These are phyloP conservation scores for Stagonosporopsis cucurbitacearum DNA, from an alignment of 2,329 filamentous ascomycete species.

Conservation along the genomic window DNA sequence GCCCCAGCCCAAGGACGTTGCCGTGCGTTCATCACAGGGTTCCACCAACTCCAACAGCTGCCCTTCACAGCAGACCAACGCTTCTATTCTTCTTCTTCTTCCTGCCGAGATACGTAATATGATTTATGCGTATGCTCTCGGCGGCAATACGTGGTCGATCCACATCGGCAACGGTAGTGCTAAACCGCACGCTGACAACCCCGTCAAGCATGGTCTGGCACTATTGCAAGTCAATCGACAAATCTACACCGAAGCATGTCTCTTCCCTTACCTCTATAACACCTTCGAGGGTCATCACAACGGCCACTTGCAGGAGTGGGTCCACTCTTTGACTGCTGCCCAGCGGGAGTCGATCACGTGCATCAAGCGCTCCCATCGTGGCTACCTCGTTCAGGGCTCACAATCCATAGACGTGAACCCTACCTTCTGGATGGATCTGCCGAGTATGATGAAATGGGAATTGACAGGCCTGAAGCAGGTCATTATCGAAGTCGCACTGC, in stretches of 20 bases:
- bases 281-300: constrained; percentile 9
- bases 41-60: background rate
- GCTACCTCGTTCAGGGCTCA: background rate
- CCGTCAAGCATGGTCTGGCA: background rate
- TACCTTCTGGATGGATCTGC: constrained; percentile 12
- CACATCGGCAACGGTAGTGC: background rate
- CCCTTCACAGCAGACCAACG: background rate
- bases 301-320: constrained; percentile 6
- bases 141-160: constrained; percentile 8
- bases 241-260: constrained; percentile 1
- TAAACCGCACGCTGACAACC: constrained; percentile 4
- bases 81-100: constrained; percentile 1
- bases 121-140: constrained; percentile 13
- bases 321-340: background rate
- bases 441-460: background rate
- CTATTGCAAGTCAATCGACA: constrained; percentile 10
- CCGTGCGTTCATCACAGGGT: background rate
- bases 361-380: background rate
- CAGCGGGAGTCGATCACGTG: background rate
- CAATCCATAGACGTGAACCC: background rate
- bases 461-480: constrained; percentile 8
- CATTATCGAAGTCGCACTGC: constrained; percentile 4
- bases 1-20: background rate
- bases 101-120: constrained; percentile 21
- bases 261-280: constrained; percentile 8